phyloP scores from a whole-genome alignment of 768 basidiomycete genomes.

The button mushroom (Agaricus bisporus) region DNA sequence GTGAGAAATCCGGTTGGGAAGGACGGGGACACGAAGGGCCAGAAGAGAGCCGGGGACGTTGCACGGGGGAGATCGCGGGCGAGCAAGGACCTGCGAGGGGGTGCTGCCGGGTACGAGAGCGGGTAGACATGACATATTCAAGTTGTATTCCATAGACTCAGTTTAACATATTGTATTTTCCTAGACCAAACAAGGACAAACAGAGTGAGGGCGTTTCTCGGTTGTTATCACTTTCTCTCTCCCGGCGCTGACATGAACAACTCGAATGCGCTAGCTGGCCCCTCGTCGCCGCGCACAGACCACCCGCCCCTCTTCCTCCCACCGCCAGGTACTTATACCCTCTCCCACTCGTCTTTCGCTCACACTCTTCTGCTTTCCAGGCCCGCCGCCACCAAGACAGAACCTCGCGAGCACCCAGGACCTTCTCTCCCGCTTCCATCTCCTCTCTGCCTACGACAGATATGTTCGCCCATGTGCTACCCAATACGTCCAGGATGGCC shows the following conservation, averaged over 20 bases:
- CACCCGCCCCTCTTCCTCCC: constrained; percentile 32
- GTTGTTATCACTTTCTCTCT: constrained; percentile 19
- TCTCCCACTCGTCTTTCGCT: neutral
- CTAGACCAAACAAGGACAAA: constrained; percentile 1
- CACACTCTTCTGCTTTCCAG: constrained; percentile 17
- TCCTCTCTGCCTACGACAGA: constrained; percentile 73
- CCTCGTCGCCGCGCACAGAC: constrained; percentile 21
- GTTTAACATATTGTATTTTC: neutral
- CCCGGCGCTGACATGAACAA: constrained; percentile 37
- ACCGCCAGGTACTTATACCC: constrained; percentile 28
- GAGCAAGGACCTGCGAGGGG: constrained; percentile 42
- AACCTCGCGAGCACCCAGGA: constrained; percentile 74
- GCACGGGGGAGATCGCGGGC: constrained; percentile 41
- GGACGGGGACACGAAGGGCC: constrained; percentile 12
- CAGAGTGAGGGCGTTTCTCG: constrained; percentile 13
- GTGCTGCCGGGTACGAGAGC: constrained; percentile 18
- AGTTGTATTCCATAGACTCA: no score
- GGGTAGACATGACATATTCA: neutral
- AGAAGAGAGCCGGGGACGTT: constrained; percentile 15
- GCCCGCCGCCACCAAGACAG: constrained; percentile 33
- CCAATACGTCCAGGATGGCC: constrained; percentile 5
- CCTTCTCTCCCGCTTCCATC: constrained; percentile 64
- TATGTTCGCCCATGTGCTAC: constrained; percentile 54
- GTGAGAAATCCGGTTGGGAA: constrained; percentile 33
- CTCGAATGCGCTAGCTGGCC: constrained; percentile 29